A percentile compares a stretch with the other conserved stretches of the same genome.
Evolutionary conservation across 1,284 basidiomycete species (phyloP).

Genomic region (Filobasidium uniguttulatum): DNA sequence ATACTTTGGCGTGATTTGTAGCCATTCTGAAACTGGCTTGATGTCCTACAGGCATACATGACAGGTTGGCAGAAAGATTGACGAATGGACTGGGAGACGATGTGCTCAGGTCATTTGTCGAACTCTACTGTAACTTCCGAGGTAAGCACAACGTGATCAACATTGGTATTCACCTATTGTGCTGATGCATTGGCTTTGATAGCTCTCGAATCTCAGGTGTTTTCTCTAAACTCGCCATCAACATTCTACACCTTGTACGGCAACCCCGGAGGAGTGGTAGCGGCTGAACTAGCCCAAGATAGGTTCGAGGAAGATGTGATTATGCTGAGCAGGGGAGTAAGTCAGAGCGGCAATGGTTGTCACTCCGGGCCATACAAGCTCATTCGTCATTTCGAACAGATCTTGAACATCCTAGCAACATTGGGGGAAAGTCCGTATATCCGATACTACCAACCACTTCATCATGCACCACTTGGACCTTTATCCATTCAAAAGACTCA

Average conservation of each 20-base stretch:
- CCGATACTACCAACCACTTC: slow-evolving; percentile 77
- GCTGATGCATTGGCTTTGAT: not conserved
- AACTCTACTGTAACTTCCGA: slow-evolving; percentile 81
- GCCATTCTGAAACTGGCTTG: too few species aligned
- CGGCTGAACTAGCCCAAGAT: slow-evolving; percentile 50
- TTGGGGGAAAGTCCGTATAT: slow-evolving; percentile 89
- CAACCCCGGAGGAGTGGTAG: slow-evolving; percentile 54
- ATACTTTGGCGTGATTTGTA: too few species aligned
- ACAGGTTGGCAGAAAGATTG: slow-evolving; percentile 58
- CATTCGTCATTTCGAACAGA: slow-evolving; percentile 43
- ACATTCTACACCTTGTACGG: slow-evolving; percentile 77
- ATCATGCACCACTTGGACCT: slow-evolving; percentile 75
- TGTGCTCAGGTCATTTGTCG: slow-evolving; percentile 53
- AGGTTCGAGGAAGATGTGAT: slow-evolving; percentile 65
- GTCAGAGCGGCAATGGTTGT: slow-evolving; percentile 13
- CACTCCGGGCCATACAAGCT: too few species aligned
- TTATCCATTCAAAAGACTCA: slow-evolving; percentile 46
- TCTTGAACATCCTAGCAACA: slow-evolving; percentile 78
- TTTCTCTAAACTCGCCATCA: slow-evolving; percentile 59
- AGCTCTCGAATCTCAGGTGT: slow-evolving; percentile 74
- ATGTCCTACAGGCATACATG: slow-evolving; percentile 36
- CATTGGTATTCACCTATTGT: not conserved
- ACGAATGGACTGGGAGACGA: slow-evolving; percentile 38
- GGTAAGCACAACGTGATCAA: slow-evolving; percentile 41
- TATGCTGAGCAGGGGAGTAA: slow-evolving; percentile 43